Evolutionary conservation across 768 basidiomycete genomes (phyloP).

Genomic region (Russula ochroleuca): DNA sequence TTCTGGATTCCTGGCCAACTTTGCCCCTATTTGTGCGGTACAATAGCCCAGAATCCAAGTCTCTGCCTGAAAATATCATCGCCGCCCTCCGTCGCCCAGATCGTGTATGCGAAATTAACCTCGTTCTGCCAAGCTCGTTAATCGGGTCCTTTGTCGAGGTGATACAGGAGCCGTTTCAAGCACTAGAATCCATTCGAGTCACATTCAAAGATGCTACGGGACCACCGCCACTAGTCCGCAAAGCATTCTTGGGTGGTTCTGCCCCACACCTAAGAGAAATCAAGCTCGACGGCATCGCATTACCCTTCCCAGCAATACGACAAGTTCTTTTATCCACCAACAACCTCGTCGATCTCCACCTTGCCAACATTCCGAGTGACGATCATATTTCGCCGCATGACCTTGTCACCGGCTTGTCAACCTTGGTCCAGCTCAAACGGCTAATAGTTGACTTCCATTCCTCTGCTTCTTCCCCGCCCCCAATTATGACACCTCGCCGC

Average conservation of each 20-base stretch:
- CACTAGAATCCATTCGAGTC: slow-evolving; percentile 9
- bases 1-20: not conserved
- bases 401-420: not conserved
- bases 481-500: not conserved
- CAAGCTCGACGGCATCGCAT: not conserved
- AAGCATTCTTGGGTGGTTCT: not conserved
- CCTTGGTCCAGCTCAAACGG: not conserved
- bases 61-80: not conserved
- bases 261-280: not conserved
- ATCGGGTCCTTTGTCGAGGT: slow-evolving; percentile 30
- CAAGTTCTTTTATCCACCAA: slow-evolving; percentile 2
- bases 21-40: not conserved
- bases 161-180: slow-evolving; percentile 30
- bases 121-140: not conserved
- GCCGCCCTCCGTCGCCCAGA: not conserved
- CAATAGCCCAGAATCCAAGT: not conserved
- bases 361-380: not conserved
- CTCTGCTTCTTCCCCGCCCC: not conserved
- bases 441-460: not conserved
- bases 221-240: slow-evolving; percentile 34
- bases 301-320: slow-evolving; percentile 1
- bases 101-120: not conserved
- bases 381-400: not conserved
- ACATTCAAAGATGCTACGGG: slow-evolving; percentile 34
- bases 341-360: not conserved